A percentile compares a stretch with the other conserved stretches of the same genome.
phyloP scores from a whole-genome alignment of 2,329 filamentous ascomycete species.

The Colletotrichum destructivum region DNA sequence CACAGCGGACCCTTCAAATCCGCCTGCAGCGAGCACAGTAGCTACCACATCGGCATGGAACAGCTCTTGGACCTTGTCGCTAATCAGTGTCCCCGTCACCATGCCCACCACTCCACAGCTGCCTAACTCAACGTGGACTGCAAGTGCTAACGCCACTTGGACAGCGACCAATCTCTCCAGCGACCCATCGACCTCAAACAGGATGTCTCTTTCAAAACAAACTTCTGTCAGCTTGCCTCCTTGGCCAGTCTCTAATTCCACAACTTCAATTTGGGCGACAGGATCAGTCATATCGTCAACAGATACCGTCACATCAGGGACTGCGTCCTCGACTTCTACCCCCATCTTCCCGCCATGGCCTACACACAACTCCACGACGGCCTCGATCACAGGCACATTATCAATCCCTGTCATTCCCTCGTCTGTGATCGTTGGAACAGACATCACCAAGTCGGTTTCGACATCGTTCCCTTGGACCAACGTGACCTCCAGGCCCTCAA shows the following conservation, averaged over 20 bases:
- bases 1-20: not conserved
- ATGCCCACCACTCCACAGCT: not conserved
- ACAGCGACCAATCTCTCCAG: not conserved
- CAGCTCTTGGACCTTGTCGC: not conserved
- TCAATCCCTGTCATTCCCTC: conserved; percentile 23
- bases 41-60: not conserved
- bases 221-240: not conserved
- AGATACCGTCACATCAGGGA: not conserved
- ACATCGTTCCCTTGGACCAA: conserved; percentile 26
- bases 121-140: not conserved
- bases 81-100: not conserved
- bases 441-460: not conserved
- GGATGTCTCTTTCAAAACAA: not conserved
- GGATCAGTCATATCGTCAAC: not conserved
- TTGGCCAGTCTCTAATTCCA: conserved; percentile 23
- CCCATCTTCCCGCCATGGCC: conserved; percentile 10
- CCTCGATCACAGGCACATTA: conserved; percentile 21
- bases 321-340: not conserved
- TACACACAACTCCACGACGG: conserved; percentile 19
- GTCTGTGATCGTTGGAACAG: not conserved
- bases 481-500: not conserved
- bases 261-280: not conserved
- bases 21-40: not conserved
- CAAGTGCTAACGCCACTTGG: conserved; percentile 21
- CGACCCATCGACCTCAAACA: conserved; percentile 2